A percentile compares a stretch with the other conserved stretches of the same genome.
phyloP scores from a whole-genome alignment of 2,329 filamentous ascomycete species.

The Xylariaceae sp. region DNA sequence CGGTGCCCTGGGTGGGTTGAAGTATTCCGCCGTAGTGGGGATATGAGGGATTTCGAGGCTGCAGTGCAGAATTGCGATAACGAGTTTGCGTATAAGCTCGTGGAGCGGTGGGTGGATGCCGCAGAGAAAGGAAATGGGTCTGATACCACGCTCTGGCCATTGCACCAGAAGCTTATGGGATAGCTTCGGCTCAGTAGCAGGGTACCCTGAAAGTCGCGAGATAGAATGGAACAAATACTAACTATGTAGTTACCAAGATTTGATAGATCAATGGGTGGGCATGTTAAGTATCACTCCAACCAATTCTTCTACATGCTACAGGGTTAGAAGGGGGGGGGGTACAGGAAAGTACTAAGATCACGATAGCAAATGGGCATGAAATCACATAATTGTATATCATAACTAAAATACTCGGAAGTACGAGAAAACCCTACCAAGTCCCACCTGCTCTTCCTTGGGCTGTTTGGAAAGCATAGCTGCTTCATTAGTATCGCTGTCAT shows the following conservation, averaged over 20 bases:
- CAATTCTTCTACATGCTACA: too few relatives aligned
- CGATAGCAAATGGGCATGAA: not conserved
- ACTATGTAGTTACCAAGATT: too few relatives aligned
- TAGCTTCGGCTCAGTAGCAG: not conserved
- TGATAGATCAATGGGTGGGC: too few relatives aligned
- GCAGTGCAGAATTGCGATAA: slow-evolving; percentile 37
- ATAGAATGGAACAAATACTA: not conserved
- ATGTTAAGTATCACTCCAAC: too few relatives aligned
- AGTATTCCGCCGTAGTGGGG: slow-evolving; percentile 11
- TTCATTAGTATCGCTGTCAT: too few relatives aligned
- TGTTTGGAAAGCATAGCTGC: not conserved
- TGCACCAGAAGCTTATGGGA: slow-evolving; percentile 23
- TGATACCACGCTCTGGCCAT: slow-evolving; percentile 5
- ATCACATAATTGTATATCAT: too few relatives aligned
- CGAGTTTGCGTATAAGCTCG: slow-evolving; percentile 20
- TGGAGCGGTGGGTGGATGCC: slow-evolving; percentile 31
- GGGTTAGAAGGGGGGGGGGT: too few relatives aligned
- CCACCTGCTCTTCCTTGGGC: not conserved
- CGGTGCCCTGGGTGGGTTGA: slow-evolving; percentile 28
- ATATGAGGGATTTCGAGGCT: slow-evolving; percentile 35
- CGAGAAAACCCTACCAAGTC: not conserved
- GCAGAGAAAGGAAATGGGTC: slow-evolving; percentile 15
- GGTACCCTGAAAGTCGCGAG: not conserved
- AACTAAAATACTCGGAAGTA: not conserved
- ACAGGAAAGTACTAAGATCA: not conserved